phyloP scores from a whole-genome alignment of 2,329 filamentous ascomycete genomes.

The Fusarium sacchari region DNA sequence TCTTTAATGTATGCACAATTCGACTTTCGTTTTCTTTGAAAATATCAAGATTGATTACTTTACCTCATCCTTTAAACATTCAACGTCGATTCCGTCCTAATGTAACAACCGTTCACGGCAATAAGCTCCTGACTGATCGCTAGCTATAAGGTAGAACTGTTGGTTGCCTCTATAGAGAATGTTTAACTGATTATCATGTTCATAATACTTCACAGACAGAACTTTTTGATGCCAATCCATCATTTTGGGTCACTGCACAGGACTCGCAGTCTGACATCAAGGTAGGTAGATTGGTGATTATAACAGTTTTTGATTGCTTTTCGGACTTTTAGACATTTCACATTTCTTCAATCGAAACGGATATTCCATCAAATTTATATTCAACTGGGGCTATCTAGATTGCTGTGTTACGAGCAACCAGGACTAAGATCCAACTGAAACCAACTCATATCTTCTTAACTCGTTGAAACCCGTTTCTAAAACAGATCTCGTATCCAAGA shows the following conservation, averaged over 20 bases:
- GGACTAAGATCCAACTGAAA: neutral
- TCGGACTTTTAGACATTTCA: neutral
- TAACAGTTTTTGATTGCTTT: fast-evolving
- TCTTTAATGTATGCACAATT: neutral
- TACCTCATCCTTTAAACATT: fast-evolving
- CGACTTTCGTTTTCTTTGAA: neutral
- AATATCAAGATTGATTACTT: fast-evolving
- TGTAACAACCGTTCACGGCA: fast-evolving
- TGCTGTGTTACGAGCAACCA: neutral
- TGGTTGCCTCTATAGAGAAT: no score
- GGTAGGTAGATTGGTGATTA: fast-evolving
- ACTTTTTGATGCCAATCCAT: neutral
- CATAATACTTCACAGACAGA: neutral
- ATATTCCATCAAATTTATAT: neutral
- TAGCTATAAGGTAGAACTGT: fast-evolving
- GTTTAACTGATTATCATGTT: fast-evolving
- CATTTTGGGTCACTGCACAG: fast-evolving
- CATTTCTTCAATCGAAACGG: fast-evolving
- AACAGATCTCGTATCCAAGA: neutral
- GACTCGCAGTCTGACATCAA: fast-evolving
- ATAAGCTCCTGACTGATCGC: neutral
- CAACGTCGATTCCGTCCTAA: fast-evolving
- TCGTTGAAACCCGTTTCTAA: neutral
- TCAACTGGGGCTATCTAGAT: neutral
- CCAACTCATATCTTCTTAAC: neutral